Conservation (phyloP, 306 rosid species). For the Vachellia pachyceras region DNA sequence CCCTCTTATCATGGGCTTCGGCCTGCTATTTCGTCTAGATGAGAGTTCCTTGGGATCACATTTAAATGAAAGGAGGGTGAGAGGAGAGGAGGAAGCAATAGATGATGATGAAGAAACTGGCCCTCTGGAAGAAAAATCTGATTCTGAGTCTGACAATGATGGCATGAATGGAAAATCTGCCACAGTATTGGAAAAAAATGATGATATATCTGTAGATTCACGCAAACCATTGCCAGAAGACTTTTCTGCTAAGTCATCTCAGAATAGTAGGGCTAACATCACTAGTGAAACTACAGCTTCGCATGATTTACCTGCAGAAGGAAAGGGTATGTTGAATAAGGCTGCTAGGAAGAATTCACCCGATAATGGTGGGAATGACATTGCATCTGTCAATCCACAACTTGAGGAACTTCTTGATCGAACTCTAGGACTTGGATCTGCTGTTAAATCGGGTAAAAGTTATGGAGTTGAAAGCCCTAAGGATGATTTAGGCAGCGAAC, state of each 20-base stretch:
- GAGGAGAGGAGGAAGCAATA: constrained; percentile 91
- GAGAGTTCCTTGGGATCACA: constrained; percentile 98
- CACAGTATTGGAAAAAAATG: constrained; percentile 39
- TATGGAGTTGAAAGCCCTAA: constrained; percentile 57
- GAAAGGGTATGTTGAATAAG: constrained; percentile 39
- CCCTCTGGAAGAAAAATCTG: constrained; percentile 63
- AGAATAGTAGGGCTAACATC: constrained; percentile 37
- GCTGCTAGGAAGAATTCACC: constrained; percentile 48
- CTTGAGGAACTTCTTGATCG: constrained; percentile 95
- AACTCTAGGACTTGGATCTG: constrained; percentile 92
- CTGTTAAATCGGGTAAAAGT: constrained; percentile 55
- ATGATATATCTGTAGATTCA: constrained; percentile 44
- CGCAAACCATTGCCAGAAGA: constrained; percentile 38
- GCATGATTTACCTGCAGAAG: constrained; percentile 43
- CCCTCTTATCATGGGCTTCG: constrained; percentile 98
- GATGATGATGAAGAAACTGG: constrained; percentile 70
- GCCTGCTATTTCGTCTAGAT: constrained; percentile 92
- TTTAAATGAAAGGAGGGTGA: constrained; percentile 95
- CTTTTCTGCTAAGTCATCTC: constrained; percentile 43
- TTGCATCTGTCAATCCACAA: constrained; percentile 65
- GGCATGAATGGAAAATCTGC: constrained; percentile 47
- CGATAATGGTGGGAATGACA: constrained; percentile 48
- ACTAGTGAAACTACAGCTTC: constrained; percentile 41
- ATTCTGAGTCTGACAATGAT: constrained; percentile 72
- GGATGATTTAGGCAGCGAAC: constrained; percentile 51